These are phyloP conservation scores for Ceratopteris richardii DNA, from an alignment of 75 land plant genomes.

Conservation along the genomic window DNA sequence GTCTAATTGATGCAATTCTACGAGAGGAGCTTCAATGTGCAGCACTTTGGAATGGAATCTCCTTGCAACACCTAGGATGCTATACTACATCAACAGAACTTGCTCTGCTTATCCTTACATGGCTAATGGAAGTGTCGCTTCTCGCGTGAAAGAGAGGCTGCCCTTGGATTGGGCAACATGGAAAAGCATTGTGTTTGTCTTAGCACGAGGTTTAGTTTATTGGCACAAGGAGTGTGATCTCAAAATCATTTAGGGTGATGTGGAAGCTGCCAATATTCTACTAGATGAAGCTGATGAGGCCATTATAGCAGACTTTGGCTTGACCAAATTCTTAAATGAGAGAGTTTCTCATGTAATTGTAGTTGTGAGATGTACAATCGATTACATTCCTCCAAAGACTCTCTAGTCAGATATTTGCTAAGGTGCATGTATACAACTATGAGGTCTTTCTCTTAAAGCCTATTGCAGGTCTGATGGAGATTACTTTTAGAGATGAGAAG, in stretches of 20 bases:
- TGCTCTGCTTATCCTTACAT: slow-evolving; percentile 76
- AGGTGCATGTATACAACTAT: slow-evolving; percentile 35
- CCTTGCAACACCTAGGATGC: slow-evolving; percentile 58
- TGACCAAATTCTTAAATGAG: slow-evolving; percentile 78
- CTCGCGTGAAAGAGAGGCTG: slow-evolving; percentile 72
- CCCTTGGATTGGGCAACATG: slow-evolving; percentile 65
- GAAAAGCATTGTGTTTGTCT: slow-evolving; percentile 59
- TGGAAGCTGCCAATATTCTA: slow-evolving; percentile 89
- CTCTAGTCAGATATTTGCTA: slow-evolving; percentile 38
- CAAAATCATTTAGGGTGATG: slow-evolving; percentile 93
- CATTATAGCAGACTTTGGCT: slow-evolving; percentile 77
- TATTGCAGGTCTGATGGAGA: slow-evolving; percentile 57
- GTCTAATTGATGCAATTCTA: too few species aligned
- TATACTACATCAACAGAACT: slow-evolving; percentile 57
- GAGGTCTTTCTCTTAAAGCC: slow-evolving; percentile 39
- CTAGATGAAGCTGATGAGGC: slow-evolving; percentile 78
- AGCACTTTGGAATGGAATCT: too few species aligned
- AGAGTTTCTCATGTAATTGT: slow-evolving; percentile 71
- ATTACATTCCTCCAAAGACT: slow-evolving; percentile 38
- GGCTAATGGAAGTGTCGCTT: slow-evolving; percentile 86
- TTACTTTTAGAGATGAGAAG: slow-evolving; percentile 65
- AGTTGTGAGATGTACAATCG: slow-evolving; percentile 57
- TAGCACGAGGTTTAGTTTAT: slow-evolving; percentile 63
- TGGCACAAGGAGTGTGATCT: slow-evolving; percentile 90
- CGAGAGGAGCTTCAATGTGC: too few species aligned